Percentiles rank a stretch among this genome's conserved stretches.
Evolutionary conservation across 2,329 filamentous ascomycete species (phyloP).

Genomic region (Grosmannia serpens): DNA sequence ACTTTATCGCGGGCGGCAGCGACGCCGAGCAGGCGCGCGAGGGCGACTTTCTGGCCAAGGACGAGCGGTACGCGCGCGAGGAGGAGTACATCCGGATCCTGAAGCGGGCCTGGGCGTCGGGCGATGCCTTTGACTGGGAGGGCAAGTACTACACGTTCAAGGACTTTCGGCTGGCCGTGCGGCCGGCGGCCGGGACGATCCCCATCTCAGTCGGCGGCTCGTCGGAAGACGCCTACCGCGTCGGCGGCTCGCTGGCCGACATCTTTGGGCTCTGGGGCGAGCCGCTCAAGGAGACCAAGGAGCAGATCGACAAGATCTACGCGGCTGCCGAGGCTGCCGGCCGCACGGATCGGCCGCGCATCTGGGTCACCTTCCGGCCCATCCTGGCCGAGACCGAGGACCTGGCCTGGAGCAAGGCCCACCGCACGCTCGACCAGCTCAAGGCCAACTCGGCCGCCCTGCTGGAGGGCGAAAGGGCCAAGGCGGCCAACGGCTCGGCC

Average conservation of each 20-base stretch:
- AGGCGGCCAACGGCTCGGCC: conserved; percentile 13
- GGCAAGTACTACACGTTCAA: conserved; percentile 49
- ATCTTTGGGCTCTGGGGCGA: conserved; percentile 56
- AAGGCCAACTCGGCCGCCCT: conserved; percentile 23
- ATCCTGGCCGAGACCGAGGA: conserved; percentile 51
- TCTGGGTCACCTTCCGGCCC: conserved; percentile 54
- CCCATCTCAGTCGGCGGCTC: conserved; percentile 49
- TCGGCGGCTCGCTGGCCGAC: conserved; percentile 46
- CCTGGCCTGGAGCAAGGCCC: conserved; percentile 49
- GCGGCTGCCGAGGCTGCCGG: conserved; percentile 46
- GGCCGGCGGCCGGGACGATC: conserved; percentile 40
- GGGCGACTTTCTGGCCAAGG: conserved; percentile 47
- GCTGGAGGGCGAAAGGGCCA: conserved; percentile 1
- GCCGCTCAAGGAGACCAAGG: conserved; percentile 49
- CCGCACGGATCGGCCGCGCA: conserved; percentile 40
- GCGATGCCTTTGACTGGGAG: conserved; percentile 50
- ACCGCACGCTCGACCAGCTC: conserved; percentile 41
- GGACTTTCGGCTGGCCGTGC: conserved; percentile 41
- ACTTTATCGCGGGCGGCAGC: conserved; percentile 51
- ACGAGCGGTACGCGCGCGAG: conserved; percentile 43
- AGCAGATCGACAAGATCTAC: conserved; percentile 51
- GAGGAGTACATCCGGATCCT: conserved; percentile 53
- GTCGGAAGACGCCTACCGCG: conserved; percentile 45
- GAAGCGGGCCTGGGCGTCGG: conserved; percentile 43
- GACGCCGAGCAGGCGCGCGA: conserved; percentile 49